These are phyloP conservation scores for Fennellomyces sp. DNA, from an alignment of 371 early-diverging fungal species.

Conservation along the genomic window DNA sequence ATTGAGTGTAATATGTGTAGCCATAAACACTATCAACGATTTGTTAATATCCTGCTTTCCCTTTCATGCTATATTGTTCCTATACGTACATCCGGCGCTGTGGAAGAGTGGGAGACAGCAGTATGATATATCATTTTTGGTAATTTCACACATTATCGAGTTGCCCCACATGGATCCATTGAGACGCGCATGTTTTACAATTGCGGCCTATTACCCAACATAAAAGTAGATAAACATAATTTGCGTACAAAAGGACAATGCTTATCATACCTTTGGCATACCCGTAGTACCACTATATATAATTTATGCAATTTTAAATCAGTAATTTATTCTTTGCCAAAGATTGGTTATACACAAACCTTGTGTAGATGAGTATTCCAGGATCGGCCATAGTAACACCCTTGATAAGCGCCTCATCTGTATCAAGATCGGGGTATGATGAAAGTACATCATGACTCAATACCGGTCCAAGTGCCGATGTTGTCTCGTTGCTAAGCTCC, in stretches of 20 bases:
- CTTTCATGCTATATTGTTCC: no score
- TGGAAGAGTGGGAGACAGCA: constrained; percentile 47
- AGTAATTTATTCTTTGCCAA: no score
- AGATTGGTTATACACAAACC: neutral
- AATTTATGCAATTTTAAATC: no score
- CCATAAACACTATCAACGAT: constrained; percentile 39
- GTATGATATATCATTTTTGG: constrained; percentile 12
- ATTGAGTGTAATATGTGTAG: constrained; percentile 21
- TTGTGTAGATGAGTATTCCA: constrained; percentile 46
- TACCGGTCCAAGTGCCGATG: constrained; percentile 22
- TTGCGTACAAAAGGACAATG: no score
- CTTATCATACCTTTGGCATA: constrained; percentile 12
- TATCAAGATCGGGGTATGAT: constrained; percentile 27
- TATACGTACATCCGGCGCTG: constrained; percentile 45
- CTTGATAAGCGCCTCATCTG: constrained; percentile 24
- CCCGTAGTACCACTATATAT: constrained; percentile 24
- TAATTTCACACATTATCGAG: neutral
- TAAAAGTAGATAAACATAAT: neutral
- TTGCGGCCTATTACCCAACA: constrained; percentile 10
- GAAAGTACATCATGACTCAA: constrained; percentile 23
- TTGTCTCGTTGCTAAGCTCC: constrained; percentile 17
- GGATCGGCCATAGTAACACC: constrained; percentile 24
- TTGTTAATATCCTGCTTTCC: no score
- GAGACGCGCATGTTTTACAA: constrained; percentile 13
- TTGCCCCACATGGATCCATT: constrained; percentile 12